Percentiles rank a stretch among this genome's conserved stretches.
These are phyloP conservation scores for Colletotrichum camelliae DNA, from an alignment of 2,329 filamentous ascomycete species.

Conservation along the genomic window DNA sequence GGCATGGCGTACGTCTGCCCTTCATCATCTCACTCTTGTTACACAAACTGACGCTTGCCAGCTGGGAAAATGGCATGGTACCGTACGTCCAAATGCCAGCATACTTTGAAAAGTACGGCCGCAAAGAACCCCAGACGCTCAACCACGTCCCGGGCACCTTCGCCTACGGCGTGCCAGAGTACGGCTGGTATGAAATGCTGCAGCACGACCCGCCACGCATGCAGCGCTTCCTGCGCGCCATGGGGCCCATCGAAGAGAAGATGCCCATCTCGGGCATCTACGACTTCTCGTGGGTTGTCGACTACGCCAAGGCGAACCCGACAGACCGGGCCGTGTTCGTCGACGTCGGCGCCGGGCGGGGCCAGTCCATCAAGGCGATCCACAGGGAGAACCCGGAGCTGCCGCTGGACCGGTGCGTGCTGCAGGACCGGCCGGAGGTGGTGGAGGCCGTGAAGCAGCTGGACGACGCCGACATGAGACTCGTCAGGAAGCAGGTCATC, in stretches of 20 bases:
- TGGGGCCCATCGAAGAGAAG: conserved; percentile 30
- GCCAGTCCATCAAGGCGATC: conserved; percentile 30
- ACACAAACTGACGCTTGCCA: background rate
- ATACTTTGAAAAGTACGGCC: conserved; percentile 37
- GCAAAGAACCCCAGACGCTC: conserved; percentile 32
- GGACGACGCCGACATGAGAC: conserved; percentile 24
- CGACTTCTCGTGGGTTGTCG: conserved; percentile 34
- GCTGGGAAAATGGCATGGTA: conserved; percentile 15
- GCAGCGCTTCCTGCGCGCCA: conserved; percentile 32
- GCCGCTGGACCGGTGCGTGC: conserved; percentile 30
- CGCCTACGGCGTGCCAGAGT: conserved; percentile 30
- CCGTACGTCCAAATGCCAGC: conserved; percentile 28
- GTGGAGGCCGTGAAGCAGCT: conserved; percentile 28
- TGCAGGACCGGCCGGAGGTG: conserved; percentile 36
- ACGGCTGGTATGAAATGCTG: conserved; percentile 37
- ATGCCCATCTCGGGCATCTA: conserved; percentile 33
- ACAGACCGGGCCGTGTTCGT: conserved; percentile 30
- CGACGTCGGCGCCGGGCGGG: conserved; percentile 39
- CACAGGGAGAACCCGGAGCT: conserved; percentile 29
- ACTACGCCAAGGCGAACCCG: background rate
- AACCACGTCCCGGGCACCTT: conserved; percentile 32
- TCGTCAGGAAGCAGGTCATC: conserved; percentile 15
- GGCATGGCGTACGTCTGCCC: conserved; percentile 5
- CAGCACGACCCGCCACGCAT: conserved; percentile 29
- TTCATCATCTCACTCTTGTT: no score